Base-by-base conservation (phyloP, 208 protist species). In the Trypanosoma mega region DNA sequence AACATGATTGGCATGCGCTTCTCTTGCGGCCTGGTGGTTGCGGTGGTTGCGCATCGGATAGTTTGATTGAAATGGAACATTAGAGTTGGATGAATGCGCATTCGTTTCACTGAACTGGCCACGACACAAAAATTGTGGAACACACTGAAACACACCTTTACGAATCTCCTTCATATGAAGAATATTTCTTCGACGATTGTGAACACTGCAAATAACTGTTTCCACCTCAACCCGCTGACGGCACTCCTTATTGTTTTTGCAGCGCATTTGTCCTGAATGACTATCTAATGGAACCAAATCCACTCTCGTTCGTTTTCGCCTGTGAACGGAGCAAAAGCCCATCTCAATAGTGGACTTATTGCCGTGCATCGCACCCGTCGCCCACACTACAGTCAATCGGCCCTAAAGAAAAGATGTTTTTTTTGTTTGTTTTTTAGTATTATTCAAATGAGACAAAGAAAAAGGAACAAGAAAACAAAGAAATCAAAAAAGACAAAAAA, bases 91-190 rank as follows among this genome's bases (percentile, higher is more conserved):
- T 34, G 55, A 8, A 11, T 37, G 23, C n/a, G 24, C 39, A 48
- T n/a, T 21, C 18, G 30, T 20, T 8, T 72, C 65, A 33, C 45
- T 60, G 29, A 72, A 64, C 31, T 72, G 65, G 6, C 65, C 65
- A 58, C 79, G 78, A 66, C 83, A 90, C 23, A 63, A 51, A 47
- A 50, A 68, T 21, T 80, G 72, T 18, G 78, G 75, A 30, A 79
- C 31, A 51, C 89, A 95, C 68, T 91, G 78, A 68, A 75, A 95
- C 59, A 87, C 73, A 0, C 80, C 83, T 4, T 58, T 52, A 26
- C 74, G 75, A 16, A 92, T 81, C 63, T 92, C 74, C n/a, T 74
- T 68, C 89, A 93, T 90, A 23, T 87, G 74, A 46, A 66, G 18
- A 20, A 75, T 46, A 26, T 79, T 81, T 47, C 89, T 85, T 5